These are phyloP conservation scores for Coemansia sp. DNA, from an alignment of 192 early-diverging fungal species.

Conservation along the genomic window DNA sequence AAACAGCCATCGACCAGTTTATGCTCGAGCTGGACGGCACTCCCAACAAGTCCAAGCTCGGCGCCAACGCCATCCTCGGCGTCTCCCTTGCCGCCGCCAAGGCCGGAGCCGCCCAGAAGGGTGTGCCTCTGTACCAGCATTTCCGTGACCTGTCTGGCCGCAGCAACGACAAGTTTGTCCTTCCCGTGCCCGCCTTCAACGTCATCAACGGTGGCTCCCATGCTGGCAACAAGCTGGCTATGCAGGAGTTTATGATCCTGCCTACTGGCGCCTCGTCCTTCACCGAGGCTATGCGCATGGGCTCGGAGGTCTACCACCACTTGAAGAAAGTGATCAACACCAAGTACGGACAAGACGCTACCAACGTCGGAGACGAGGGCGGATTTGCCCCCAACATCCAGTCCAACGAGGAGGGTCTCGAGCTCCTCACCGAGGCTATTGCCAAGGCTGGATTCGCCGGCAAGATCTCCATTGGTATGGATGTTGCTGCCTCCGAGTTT, in stretches of 20 bases:
- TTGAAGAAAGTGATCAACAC: constrained; percentile 97
- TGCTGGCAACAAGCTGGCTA: constrained; percentile 99
- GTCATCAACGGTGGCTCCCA: constrained; percentile 99
- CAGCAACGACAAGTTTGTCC: constrained; percentile 80
- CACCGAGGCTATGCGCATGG: constrained; percentile 96
- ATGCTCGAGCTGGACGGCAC: constrained; percentile 92
- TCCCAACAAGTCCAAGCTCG: constrained; percentile 91
- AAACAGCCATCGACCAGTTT: constrained; percentile 88
- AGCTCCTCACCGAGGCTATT: constrained; percentile 87
- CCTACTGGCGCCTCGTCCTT: constrained; percentile 92
- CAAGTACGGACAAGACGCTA: constrained; percentile 99
- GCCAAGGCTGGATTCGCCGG: constrained; percentile 92
- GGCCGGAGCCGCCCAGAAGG: constrained; percentile 93
- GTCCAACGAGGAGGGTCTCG: constrained; percentile 93
- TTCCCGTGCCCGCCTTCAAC: constrained; percentile 97
- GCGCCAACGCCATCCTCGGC: constrained; percentile 98
- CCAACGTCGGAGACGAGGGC: constrained; percentile 99
- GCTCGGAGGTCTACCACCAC: constrained; percentile 95
- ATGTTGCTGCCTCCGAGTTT: constrained; percentile 97
- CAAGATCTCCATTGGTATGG: constrained; percentile 97
- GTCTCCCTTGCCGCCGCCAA: constrained; percentile 94
- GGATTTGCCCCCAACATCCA: constrained; percentile 99
- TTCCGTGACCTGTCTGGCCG: constrained; percentile 82
- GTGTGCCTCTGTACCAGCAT: constrained; percentile 93
- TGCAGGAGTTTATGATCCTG: constrained; percentile 99